Conservation (phyloP, 495 filamentous ascomycete genomes). For the Penicillium simplicissimum region DNA sequence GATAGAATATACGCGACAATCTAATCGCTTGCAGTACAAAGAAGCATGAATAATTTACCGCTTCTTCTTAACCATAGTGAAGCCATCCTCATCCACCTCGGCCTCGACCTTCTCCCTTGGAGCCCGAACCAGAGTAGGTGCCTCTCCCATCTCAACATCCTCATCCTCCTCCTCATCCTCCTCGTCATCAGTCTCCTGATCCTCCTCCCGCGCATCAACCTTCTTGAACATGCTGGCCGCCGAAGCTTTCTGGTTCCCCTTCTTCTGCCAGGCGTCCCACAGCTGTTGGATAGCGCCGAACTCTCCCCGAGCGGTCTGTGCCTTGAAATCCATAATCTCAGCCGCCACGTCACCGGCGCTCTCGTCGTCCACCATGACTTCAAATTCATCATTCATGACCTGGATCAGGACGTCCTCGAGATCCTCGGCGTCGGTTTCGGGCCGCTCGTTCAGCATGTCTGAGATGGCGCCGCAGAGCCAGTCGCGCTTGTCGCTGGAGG, state of each 20-base stretch:
- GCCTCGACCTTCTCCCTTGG: constrained; percentile 66
- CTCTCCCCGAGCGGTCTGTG: constrained; percentile 60
- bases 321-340: constrained; percentile 66
- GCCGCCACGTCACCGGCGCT: constrained; percentile 72
- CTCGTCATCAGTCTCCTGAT: constrained; percentile 57
- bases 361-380: constrained; percentile 86
- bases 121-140: constrained; percentile 58
- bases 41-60: constrained; percentile 26
- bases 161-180: constrained; percentile 56
- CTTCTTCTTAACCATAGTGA: constrained; percentile 84
- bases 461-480: constrained; percentile 92
- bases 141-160: constrained; percentile 77
- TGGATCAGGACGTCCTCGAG: constrained; percentile 81
- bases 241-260: constrained; percentile 55
- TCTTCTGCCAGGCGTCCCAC: constrained; percentile 63
- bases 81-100: constrained; percentile 90
- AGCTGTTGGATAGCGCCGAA: constrained; percentile 68
- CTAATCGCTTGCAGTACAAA: no score
- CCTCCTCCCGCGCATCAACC: constrained; percentile 52
- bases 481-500: constrained; percentile 83
- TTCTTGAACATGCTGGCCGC: constrained; percentile 55
- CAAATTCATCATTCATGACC: constrained; percentile 94
- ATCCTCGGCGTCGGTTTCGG: constrained; percentile 79
- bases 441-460: constrained; percentile 69
- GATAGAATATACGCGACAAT: no score